These are phyloP conservation scores for Shiraia bambusicola DNA, from an alignment of 2,329 filamentous ascomycete species.

Conservation along the genomic window DNA sequence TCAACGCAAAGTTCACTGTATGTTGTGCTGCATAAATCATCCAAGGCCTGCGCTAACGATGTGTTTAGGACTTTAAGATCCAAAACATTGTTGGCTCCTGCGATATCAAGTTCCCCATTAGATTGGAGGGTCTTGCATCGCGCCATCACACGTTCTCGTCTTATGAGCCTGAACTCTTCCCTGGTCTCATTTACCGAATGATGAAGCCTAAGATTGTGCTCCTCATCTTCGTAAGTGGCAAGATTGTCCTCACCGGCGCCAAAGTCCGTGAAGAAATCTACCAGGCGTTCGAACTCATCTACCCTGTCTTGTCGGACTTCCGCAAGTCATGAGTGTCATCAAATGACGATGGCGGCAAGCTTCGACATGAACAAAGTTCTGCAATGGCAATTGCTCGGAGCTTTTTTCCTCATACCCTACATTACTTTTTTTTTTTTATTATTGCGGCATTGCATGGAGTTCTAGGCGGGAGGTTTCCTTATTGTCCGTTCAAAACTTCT, in stretches of 20 bases:
- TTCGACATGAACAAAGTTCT: constrained; percentile 2
- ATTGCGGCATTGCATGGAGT: constrained; percentile 47
- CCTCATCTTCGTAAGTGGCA: constrained; percentile 95
- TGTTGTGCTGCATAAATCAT: constrained; percentile 19
- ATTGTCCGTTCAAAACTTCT: constrained; percentile 29
- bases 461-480: constrained; percentile 28
- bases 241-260: constrained; percentile 96
- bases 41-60: constrained; percentile 19
- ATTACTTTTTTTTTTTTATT: constrained; percentile 20
- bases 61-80: constrained; percentile 83
- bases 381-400: constrained; percentile 2
- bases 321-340: constrained; percentile 56
- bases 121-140: constrained; percentile 90
- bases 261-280: constrained; percentile 95
- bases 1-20: constrained; percentile 94
- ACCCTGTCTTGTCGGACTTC: constrained; percentile 54
- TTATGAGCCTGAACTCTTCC: constrained; percentile 97
- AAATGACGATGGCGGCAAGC: background rate
- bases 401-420: constrained; percentile 6
- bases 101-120: constrained; percentile 99
- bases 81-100: constrained; percentile 94
- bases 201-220: constrained; percentile 99
- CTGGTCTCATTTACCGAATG: constrained; percentile 99
- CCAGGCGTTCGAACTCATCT: constrained; percentile 43
- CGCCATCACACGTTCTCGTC: constrained; percentile 96